phyloP scores from a whole-genome alignment of 495 filamentous ascomycete genomes.

The Penicillium argentinense region DNA sequence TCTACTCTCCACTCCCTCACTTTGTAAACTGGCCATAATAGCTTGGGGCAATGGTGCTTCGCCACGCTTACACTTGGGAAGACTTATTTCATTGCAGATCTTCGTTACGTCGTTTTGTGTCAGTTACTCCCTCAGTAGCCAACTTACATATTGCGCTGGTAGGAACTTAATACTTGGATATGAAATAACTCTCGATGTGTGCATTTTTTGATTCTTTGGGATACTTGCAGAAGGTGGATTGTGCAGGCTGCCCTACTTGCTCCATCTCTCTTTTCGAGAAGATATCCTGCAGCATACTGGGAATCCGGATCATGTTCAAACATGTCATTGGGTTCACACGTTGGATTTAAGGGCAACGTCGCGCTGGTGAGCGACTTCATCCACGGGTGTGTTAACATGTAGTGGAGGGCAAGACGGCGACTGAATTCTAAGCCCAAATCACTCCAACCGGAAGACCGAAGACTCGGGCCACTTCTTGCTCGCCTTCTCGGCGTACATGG shows the following conservation, averaged over 20 bases:
- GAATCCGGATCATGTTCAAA: neutral
- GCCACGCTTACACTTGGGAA: too few relatives aligned
- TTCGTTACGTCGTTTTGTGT: too few relatives aligned
- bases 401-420: neutral
- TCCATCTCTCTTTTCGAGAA: neutral
- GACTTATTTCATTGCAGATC: too few relatives aligned
- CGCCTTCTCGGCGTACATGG: conserved; percentile 64
- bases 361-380: neutral
- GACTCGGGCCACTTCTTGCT: conserved; percentile 71
- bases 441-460: conserved; percentile 51
- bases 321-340: neutral
- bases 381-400: neutral
- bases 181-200: too few relatives aligned
- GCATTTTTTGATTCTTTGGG: neutral
- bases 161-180: too few relatives aligned
- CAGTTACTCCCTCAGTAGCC: conserved; percentile 1
- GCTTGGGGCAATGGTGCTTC: too few relatives aligned
- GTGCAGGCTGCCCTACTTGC: neutral
- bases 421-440: neutral
- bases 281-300: neutral
- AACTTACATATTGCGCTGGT: neutral
- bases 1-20: too few relatives aligned
- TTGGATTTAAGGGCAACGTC: neutral
- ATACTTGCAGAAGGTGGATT: neutral
- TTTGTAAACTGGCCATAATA: too few relatives aligned